Base-by-base conservation (phyloP, 257 asterid species). In the Fraxinus quadrangulata region DNA sequence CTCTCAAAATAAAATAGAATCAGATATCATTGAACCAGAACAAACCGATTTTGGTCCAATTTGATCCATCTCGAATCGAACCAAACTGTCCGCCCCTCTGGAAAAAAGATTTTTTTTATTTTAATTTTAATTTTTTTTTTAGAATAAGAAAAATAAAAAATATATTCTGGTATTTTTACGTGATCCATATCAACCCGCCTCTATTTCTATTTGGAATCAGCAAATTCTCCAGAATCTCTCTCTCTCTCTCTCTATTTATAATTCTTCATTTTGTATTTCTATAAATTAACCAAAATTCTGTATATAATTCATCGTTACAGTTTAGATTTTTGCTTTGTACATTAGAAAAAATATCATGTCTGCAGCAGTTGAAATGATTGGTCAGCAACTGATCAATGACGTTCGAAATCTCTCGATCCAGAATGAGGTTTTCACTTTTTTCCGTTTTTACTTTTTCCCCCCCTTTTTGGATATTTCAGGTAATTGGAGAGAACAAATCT, bases 341-440 rank as follows among this genome's bases (percentile, higher is more conserved):
- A 67, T 66, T 56, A 56, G 42, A 36, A 49, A 79, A 56, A 73
- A n/a, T 81, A 37, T 72, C 75, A 92, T 87, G 92, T 82, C 94
- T 78, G 74, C 91, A 31, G 28, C 78, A 54, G 74, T 74, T 33
- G 87, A 85, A 84, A 74, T 78, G 79, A 83, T 77, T 76, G 85
- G 10, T 71, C 79, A 70, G 21, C 84, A 83, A 82, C 77, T 87
- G 69, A 78, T 77, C 77, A 80, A 81, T 74, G 73, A 73, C 31
- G 39, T 84, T 47, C 83, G 47, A 54, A 87, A 84, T 81, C 84
- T 88, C 66, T 70, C 87, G 3, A 78, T 84, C 76, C 76, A 80
- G 42, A 73, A 79, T 66, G 85, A 86, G 97, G 96, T 90, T 70
- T 76, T 79, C 34, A 59, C 47, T 45, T 24, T 40, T 3, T 49